Evolutionary conservation across 805 yeast species (phyloP).

Genomic region (Saturnispora sanitii): DNA sequence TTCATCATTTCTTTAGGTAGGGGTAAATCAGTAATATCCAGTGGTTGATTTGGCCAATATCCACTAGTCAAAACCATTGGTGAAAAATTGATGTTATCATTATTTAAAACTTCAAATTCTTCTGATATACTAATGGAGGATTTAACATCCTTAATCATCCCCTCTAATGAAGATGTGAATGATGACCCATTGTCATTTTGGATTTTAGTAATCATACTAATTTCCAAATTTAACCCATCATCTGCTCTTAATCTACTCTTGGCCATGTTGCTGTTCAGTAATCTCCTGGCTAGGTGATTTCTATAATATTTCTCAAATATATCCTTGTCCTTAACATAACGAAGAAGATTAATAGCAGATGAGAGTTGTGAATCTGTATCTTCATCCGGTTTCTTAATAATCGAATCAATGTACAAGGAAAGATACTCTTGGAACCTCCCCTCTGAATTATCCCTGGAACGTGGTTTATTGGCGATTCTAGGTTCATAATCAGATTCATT

Average conservation of each 20-base stretch:
- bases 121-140: conserved; percentile 40
- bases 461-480: neutral
- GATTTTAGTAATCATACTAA: conserved; percentile 52
- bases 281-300: conserved; percentile 75
- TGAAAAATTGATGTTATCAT: neutral
- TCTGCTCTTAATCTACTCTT: neutral
- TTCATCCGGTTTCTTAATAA: conserved; percentile 36
- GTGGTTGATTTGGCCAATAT: conserved; percentile 53
- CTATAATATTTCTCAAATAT: conserved; percentile 77
- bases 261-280: conserved; percentile 37
- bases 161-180: conserved; percentile 69
- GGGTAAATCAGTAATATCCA: conserved; percentile 23
- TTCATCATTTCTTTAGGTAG: conserved; percentile 37
- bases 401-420: conserved; percentile 50
- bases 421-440: conserved; percentile 42
- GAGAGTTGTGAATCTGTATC: neutral
- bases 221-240: conserved; percentile 46
- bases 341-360: conserved; percentile 45
- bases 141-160: conserved; percentile 77
- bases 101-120: conserved; percentile 26
- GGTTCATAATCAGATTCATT: conserved; percentile 30
- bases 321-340: conserved; percentile 72
- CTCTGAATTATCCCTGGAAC: neutral
- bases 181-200: conserved; percentile 72
- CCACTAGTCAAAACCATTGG: conserved; percentile 45